Conservation (phyloP, 371 early-diverging fungal genomes). For the Syncephalis fuscata region DNA sequence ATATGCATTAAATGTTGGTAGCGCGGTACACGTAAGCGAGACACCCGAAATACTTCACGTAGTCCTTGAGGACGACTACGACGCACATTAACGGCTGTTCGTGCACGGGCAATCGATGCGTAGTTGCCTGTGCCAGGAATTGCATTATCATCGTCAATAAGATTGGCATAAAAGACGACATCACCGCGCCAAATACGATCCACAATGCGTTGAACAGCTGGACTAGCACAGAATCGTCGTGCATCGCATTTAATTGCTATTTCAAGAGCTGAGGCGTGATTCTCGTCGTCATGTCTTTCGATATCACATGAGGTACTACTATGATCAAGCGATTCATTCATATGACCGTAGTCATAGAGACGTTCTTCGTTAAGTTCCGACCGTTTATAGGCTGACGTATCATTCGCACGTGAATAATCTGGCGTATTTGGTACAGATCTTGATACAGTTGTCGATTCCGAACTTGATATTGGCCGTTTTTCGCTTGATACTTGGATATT, state of each 20-base stretch:
- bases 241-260: not conserved
- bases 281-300: not conserved
- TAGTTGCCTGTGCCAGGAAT: not conserved
- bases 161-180: slow-evolving; percentile 2
- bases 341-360: too few species aligned
- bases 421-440: too few species aligned
- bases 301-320: too few species aligned
- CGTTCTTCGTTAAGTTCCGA: too few species aligned
- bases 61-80: slow-evolving; percentile 1
- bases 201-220: slow-evolving; percentile 1
- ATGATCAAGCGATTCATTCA: too few species aligned
- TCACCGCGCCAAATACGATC: slow-evolving; percentile 2
- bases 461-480: too few species aligned
- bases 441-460: too few species aligned
- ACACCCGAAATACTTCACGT: slow-evolving; percentile 3
- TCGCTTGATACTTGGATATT: too few species aligned
- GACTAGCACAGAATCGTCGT: not conserved
- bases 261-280: not conserved
- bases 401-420: too few species aligned
- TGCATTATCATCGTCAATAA: not conserved
- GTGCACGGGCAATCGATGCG: not conserved
- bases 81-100: not conserved
- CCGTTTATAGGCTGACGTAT: too few species aligned
- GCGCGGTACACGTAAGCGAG: slow-evolving; percentile 1
- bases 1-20: slow-evolving; percentile 2